phyloP scores from a whole-genome alignment of 2,329 filamentous ascomycete species.

The Cladosporium sp. region DNA sequence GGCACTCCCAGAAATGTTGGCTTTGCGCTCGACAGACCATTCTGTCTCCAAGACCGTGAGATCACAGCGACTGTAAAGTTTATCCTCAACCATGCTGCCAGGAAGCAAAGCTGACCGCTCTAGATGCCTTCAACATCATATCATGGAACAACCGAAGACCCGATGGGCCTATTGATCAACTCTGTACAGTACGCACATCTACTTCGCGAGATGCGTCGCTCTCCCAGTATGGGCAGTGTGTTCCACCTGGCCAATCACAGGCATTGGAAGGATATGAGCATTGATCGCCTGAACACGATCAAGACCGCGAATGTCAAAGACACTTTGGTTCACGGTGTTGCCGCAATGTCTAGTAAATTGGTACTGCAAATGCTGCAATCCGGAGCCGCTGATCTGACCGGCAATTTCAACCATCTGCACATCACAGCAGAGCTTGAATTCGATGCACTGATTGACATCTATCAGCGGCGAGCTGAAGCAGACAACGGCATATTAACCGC shows the following conservation, averaged over 20 bases:
- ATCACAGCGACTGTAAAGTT: conserved; percentile 2
- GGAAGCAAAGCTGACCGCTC: not conserved
- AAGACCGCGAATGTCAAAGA: not conserved
- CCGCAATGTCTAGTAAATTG: conserved; percentile 1
- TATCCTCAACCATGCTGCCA: not conserved
- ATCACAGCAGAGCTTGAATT: conserved; percentile 2
- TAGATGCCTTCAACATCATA: not conserved
- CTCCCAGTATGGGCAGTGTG: conserved; percentile 2
- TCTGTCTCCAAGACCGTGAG: conserved; percentile 7
- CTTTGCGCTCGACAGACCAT: conserved; percentile 8
- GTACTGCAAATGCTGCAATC: not conserved
- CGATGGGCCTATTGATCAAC: not conserved
- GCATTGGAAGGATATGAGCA: conserved; percentile 13
- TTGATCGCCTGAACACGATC: not conserved
- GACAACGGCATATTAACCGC: not conserved
- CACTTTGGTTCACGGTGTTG: not conserved
- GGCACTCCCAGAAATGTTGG: not conserved
- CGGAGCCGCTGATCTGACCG: not conserved
- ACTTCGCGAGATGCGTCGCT: conserved; percentile 1
- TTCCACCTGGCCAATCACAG: conserved; percentile 8
- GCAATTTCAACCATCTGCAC: not conserved
- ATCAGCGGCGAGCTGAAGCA: not conserved
- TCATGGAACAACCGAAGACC: not conserved
- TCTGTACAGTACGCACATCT: conserved; percentile 10
- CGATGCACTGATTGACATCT: not conserved